Base-by-base conservation (phyloP, 1,284 basidiomycete species). In the Cutaneotrichosporon arboriforme region DNA sequence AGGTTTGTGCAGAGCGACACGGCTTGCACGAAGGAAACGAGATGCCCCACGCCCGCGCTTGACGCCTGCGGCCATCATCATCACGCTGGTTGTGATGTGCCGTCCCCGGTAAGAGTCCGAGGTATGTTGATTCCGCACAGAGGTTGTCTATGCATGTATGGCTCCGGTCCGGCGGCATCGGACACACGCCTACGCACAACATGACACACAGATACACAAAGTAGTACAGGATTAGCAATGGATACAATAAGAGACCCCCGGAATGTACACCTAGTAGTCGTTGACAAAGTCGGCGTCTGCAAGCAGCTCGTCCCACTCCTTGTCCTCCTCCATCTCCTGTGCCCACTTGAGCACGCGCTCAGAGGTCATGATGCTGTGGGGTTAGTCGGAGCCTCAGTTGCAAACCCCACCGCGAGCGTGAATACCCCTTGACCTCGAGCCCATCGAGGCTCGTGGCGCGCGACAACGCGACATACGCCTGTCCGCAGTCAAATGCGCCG, bases 401-500 rank as follows among this genome's bases (percentile, higher is more conserved):
- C 17, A 17, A 4, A 23, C 37, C 49, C 14, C 36, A 51, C 50
- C 31, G 50, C 20, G 17, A 17, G 18, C 44, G 18, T 9, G 34
- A 26, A 39, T 50, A 54, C 1, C 47, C 36, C 3, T 33, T 37
- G 1, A 70, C 48, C 43, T 72, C 63, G 1, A 72, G 55, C 0
- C 53, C 60, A 2, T 69, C 67, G 22, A 72, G 49, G 41, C 57
- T 57, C 12, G 64, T 63, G 15, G 65, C 68, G 46, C 70, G 56
- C 1, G 70, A 72, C 12, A 70, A 53, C 1, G 70, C 70, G 0
- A 72, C 70, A 40, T 72, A 72, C 4, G 63, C 63, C 48, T 72
- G 69, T 4, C 70, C 70, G 35, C 59, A 54, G 8, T 60, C 65
- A 40, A 72, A 92, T 2, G 89, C 84, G 12, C 52, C 46, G 2